Base-by-base conservation (phyloP, 2,329 filamentous ascomycete genomes). In the Ploettnerulaceae sp. region DNA sequence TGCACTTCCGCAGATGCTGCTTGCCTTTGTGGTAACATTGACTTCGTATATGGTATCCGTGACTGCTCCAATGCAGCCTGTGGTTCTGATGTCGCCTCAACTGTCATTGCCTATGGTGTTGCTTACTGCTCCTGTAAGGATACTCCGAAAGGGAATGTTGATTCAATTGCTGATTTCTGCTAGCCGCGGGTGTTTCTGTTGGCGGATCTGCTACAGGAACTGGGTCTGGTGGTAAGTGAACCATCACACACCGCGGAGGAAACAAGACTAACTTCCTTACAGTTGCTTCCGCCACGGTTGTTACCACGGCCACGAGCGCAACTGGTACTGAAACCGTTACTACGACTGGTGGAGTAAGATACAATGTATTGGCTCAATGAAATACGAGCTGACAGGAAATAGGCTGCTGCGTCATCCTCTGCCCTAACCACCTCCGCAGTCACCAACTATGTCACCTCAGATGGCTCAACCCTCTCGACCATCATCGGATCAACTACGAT, bases 1-100 rank as follows among this genome's bases (percentile, higher is more conserved):
- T 74, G 71, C 58, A 17, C 53, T 12, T 5, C 40, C 20, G 14
- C 48, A 9, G 69, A 73, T 53, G 51, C 61, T 25, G 45, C 48
- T 42, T 74, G 71, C 65, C 66, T 71, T 49, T 74, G 71, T 65
- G 55, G 49, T n/a, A 64, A 70, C 45, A 49, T 48, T 26, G 59
- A 71, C 64, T 74, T 71, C 53, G 64, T 62, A 47, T 71, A 68
- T 47, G 71, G 71, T 49, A 61, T 74, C 39, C 69, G 70, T 48
- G 71, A 74, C 57, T 74, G 71, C 62, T 63, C 69, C 47, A 66
- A 59, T 46, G 61, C 67, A 55, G 67, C 67, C 25, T 73, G 71
- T 54, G 61, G 60, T 40, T n/a, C 51, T 7, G 55, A 49, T 7
- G 57, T 51, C 21, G 61, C 53, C 6, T 38, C 47, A 9, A 40